phyloP scores from a whole-genome alignment of 2,329 filamentous ascomycete species.

The Amesomyces nigricolor region DNA sequence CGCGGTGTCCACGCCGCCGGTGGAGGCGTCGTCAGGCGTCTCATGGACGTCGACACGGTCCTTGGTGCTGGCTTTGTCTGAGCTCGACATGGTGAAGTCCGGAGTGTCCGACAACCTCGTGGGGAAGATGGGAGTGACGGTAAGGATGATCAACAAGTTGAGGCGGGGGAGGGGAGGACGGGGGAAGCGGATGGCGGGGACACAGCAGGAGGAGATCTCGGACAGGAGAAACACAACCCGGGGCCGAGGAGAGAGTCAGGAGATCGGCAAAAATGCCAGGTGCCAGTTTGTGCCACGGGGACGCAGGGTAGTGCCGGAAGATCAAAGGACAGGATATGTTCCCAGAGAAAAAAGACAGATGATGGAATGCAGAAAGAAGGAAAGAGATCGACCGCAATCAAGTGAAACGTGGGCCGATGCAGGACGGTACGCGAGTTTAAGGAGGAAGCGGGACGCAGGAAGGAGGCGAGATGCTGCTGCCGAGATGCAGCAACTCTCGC shows the following conservation, averaged over 20 bases:
- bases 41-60: conserved; percentile 14
- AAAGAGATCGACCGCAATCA: conserved; percentile 7
- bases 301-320: conserved; percentile 12
- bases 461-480: background rate
- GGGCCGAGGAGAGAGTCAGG: background rate
- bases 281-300: conserved; percentile 16
- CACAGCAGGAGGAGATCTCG: background rate
- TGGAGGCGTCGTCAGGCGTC: conserved; percentile 3
- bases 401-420: conserved; percentile 12
- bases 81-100: conserved; percentile 16
- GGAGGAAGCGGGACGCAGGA: conserved; percentile 10
- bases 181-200: background rate
- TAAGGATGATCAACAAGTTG: background rate
- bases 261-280: conserved; percentile 11
- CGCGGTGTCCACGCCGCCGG: conserved; percentile 38
- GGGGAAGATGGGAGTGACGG: background rate
- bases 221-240: background rate
- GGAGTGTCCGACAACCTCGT: background rate
- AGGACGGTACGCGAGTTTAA: conserved; percentile 8
- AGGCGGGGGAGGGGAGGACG: background rate
- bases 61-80: conserved; percentile 19
- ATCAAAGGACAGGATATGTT: background rate
- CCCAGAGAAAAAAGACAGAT: background rate
- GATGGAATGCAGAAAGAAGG: background rate
- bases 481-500: background rate